Evolutionary conservation across 1,139 yeast genomes (phyloP), one percentile per base, ranked within the genome.

Genomic region (Protomyces inouyei): DNA sequence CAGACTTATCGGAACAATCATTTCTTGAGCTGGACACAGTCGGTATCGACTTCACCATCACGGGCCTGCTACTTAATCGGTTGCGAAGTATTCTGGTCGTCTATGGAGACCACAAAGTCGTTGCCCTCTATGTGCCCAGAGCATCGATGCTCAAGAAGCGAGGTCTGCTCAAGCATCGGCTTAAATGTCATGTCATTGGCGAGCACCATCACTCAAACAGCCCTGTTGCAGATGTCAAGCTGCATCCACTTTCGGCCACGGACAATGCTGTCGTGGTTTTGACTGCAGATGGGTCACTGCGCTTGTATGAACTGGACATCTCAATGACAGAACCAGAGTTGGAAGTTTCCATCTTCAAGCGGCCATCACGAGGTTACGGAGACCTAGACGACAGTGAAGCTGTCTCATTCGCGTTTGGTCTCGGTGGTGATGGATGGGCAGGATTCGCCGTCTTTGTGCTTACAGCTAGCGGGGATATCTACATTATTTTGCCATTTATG

Each of bases 391-490:
- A 43, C 12, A 61, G 51, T 9, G 57, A 52, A 25, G 52, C 51
- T 4, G 55, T 36, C 32, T 54, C 61, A 3, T 61, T 60, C 46
- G 38, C 57, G 36, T 65, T 65, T 56, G 67, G 65, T 16, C 16
- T 36, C n/a, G 64, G 52, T 6, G 65, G 60, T 10, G 61, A 65
- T 32, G 67, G 64, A 14, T 65, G 67, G 67, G 38, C 55, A 21
- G 18, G 43, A 3, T 55, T 63, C 32, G 43, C 66, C 9, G 53
- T 65, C 52, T 59, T 57, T 23, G 38, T 51, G 25, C 51, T 65
- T 10, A 28, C 56, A 55, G 21, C 18, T 16, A 63, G 40, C 25
- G 67, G 67, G 4, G 67, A 65, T 21, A 40, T 65, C 12, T 32
- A 46, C 21, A 52, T 55, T 3, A 52, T 56, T 36, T 56, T 55